A percentile compares a stretch with the other conserved stretches of the same genome.
phyloP scores from a whole-genome alignment of 192 early-diverging fungal species.

The Umbelopsis vinacea region DNA sequence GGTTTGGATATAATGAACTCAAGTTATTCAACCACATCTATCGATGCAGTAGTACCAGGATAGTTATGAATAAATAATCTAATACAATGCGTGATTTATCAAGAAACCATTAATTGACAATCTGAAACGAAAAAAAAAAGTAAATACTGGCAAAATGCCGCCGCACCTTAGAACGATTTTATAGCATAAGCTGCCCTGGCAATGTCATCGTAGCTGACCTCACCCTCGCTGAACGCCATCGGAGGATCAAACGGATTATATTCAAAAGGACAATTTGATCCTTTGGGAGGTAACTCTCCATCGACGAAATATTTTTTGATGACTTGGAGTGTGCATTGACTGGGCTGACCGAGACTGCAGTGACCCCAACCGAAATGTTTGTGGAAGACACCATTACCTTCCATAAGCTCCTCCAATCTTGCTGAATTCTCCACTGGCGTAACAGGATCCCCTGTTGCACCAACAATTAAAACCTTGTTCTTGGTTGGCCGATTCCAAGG shows the following conservation, averaged over 20 bases:
- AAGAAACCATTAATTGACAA: too few species aligned
- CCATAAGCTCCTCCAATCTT: conserved; percentile 20
- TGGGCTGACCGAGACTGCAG: conserved; percentile 36
- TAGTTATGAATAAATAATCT: too few species aligned
- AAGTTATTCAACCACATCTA: too few species aligned
- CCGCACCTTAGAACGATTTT: not conserved
- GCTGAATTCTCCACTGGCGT: conserved; percentile 41
- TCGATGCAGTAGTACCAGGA: too few species aligned
- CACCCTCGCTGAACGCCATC: not conserved
- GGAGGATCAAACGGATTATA: not conserved
- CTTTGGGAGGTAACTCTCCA: conserved; percentile 1
- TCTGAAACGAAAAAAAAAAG: too few species aligned
- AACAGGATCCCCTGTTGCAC: conserved; percentile 50
- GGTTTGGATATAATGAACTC: too few species aligned
- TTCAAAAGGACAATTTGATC: not conserved
- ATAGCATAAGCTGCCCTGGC: not conserved
- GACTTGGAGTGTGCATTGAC: conserved; percentile 36
- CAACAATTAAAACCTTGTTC: conserved; percentile 39
- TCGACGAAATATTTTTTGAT: conserved; percentile 33
- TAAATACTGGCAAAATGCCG: not conserved
- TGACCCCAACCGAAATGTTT: conserved; percentile 46
- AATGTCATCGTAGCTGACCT: not conserved
- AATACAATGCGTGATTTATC: too few species aligned
- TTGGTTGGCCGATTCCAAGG: conserved; percentile 48
- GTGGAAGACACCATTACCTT: conserved; percentile 40